Base-by-base conservation (phyloP, 257 asterid genomes). In the Voacanga thouarsii region DNA sequence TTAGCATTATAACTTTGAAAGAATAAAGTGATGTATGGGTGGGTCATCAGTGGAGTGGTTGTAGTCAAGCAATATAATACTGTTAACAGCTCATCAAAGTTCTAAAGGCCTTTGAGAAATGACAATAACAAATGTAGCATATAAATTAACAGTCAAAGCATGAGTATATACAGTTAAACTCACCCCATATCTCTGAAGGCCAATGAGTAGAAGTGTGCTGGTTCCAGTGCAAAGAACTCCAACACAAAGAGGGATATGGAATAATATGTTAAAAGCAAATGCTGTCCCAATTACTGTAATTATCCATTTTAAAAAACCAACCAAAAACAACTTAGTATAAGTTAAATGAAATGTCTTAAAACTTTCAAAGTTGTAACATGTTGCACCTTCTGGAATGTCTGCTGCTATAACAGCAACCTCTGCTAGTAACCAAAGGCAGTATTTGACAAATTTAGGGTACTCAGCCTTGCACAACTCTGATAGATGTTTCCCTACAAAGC, bases 341-440 rank as follows among this genome's bases (percentile, higher is more conserved):
- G 37, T 33, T 33, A 33, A 33, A 1, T 33, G 37, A 1, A 33
- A 33, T 33, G 37, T 33, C 37, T 33, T 33, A 33, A 33, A 33
- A 33, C 2, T 33, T 33, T 12, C 19, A 19, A 47, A 53, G 2
- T 8, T 51, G 57, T 51, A 23, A 51, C 57, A 1, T 51, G 21
- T 5, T 51, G 57, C 37, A 87, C 99, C 99, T 89, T 95, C 99
- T 8, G 99, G 99, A 50, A 95, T 95, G 41, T 95, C 99, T 0
- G 99, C 99, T 4, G 99, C 97, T 6, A 95, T 93, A 78, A 95
- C 99, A 7, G 99, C 92, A 16, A 90, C 6, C 82, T 95, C 99
- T n/a, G 98, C 98, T 18, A 95, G 79, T 37, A 95, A 0, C 99
- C 99, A 95, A 4, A 95, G 71, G 72, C 91, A 88, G 68, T 91